Evolutionary conservation across 805 yeast genomes (phyloP).

Genomic region (Zygoascus tannicola): DNA sequence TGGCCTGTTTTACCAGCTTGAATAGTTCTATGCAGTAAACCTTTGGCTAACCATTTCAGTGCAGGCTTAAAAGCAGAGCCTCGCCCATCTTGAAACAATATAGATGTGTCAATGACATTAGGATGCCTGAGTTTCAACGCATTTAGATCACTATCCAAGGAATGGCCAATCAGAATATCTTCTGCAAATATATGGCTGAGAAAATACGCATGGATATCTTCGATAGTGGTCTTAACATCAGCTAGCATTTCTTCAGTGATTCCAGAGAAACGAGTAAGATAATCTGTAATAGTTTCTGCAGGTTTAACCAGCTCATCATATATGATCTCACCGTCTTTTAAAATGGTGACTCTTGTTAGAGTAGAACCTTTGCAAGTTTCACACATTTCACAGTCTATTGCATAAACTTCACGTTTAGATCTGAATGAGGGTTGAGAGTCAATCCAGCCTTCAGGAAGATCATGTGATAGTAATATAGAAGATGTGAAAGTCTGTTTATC

Average conservation of each 20-base stretch:
- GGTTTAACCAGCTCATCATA: conserved; percentile 78
- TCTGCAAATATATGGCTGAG: conserved; percentile 37
- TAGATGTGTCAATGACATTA: conserved; percentile 68
- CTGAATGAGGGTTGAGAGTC: conserved; percentile 38
- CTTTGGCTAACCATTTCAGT: conserved; percentile 56
- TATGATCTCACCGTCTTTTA: conserved; percentile 48
- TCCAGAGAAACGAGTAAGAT: conserved; percentile 78
- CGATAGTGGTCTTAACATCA: conserved; percentile 52
- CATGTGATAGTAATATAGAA: conserved; percentile 6
- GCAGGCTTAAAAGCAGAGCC: conserved; percentile 81
- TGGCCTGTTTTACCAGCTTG: conserved; percentile 71
- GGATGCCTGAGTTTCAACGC: conserved; percentile 68
- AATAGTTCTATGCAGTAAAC: conserved; percentile 46
- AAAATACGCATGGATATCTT: conserved; percentile 58
- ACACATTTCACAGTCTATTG: conserved; percentile 94
- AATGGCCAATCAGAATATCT: conserved; percentile 81
- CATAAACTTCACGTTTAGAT: conserved; percentile 53
- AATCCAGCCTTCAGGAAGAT: conserved; percentile 37
- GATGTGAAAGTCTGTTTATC: too few species aligned
- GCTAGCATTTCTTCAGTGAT: conserved; percentile 61
- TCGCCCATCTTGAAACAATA: conserved; percentile 61
- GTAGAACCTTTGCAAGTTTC: conserved; percentile 47
- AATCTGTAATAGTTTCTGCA: conserved; percentile 60
- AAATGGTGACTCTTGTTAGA: conserved; percentile 67
- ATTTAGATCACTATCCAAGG: conserved; percentile 71